Evolutionary conservation across 2,329 filamentous ascomycete species (phyloP), one percentile per base, ranked within the genome.

Genomic region (Neurospora sp.): DNA sequence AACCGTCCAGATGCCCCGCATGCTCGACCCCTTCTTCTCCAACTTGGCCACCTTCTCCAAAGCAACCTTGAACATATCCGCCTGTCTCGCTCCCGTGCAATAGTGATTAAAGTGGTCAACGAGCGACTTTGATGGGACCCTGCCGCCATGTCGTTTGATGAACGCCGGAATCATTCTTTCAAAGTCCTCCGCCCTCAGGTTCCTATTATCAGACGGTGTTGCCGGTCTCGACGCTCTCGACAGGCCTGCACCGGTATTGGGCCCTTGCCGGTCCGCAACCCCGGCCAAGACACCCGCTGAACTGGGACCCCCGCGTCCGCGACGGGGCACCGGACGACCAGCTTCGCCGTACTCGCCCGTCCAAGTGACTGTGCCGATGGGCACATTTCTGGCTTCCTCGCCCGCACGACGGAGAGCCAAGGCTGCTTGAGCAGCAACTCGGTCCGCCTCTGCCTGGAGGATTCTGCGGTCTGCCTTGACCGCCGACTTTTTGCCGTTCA

Each of bases 341-440:
- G 89, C 89, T 67, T 90, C 86, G 10, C 95, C 95, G 66, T 91
- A 89, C 75, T 91, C 88, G 1, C 96, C 95, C 0, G 95, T 98
- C 95, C 95, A 98, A 0, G 95, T 97, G 9, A 96, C 92, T 0
- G 92, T 93, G 8, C 95, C 95, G 39, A 93, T 90, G 0, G 92
- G 92, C 1, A 95, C 84, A 9, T 84, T 85, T 11, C 89, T 86
- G 2, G 94, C 93, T 38, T 90, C 85, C 76, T 94, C 88, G 58
- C 88, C 89, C 10, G 93, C 90, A 71, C 88, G 88, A 38, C 89
- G 88, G 1, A 98, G 87, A 73, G 93, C 90, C 28, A 86, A 87
- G 0, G 93, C 93, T 1, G 95, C 94, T 76, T 91, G 84, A 0
- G 90, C 88, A 2, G 93, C 94, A 2, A 96, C 88, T 43, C 89